Evolutionary conservation across 2,329 filamentous ascomycete genomes (phyloP).

Genomic region (Periconia digitata): DNA sequence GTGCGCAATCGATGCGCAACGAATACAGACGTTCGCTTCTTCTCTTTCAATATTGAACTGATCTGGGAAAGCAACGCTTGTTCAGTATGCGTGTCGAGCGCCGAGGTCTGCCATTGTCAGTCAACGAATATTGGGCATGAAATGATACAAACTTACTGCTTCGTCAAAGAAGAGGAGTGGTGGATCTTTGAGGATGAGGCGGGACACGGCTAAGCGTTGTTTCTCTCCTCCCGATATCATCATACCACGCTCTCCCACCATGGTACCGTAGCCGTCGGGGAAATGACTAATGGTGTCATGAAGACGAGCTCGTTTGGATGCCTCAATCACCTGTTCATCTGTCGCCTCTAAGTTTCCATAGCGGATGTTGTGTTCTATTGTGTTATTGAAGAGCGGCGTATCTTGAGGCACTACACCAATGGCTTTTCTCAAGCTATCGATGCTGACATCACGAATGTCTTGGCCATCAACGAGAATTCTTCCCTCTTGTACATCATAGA

Average conservation of each 20-base stretch:
- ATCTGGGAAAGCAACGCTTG: slow-evolving; percentile 89
- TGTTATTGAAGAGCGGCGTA: slow-evolving; percentile 95
- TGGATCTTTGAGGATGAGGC: slow-evolving; percentile 84
- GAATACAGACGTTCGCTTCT: slow-evolving; percentile 87
- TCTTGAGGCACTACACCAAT: slow-evolving; percentile 98
- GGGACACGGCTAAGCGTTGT: slow-evolving; percentile 81
- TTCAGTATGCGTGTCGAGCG: slow-evolving; percentile 90
- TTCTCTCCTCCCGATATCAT: slow-evolving; percentile 98
- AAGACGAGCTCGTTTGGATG: slow-evolving; percentile 80
- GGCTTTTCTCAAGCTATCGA: slow-evolving; percentile 79
- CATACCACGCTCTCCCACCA: slow-evolving; percentile 89
- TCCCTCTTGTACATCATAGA: slow-evolving; percentile 84
- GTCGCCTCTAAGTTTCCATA: slow-evolving; percentile 83
- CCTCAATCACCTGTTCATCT: slow-evolving; percentile 71
- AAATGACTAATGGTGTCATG: slow-evolving; percentile 73
- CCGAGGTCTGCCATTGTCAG: slow-evolving; percentile 63
- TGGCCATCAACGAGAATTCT: slow-evolving; percentile 91
- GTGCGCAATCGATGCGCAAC: slow-evolving; percentile 90
- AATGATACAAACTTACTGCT: slow-evolving; percentile 57
- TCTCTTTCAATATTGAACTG: slow-evolving; percentile 87
- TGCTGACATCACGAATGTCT: slow-evolving; percentile 78
- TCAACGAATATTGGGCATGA: neutral
- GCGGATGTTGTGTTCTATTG: slow-evolving; percentile 91
- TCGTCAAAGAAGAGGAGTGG: slow-evolving; percentile 93
- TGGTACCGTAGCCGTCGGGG: slow-evolving; percentile 86